Conservation (phyloP, 345 rosid genomes). For the Pugionium dolabratum region DNA sequence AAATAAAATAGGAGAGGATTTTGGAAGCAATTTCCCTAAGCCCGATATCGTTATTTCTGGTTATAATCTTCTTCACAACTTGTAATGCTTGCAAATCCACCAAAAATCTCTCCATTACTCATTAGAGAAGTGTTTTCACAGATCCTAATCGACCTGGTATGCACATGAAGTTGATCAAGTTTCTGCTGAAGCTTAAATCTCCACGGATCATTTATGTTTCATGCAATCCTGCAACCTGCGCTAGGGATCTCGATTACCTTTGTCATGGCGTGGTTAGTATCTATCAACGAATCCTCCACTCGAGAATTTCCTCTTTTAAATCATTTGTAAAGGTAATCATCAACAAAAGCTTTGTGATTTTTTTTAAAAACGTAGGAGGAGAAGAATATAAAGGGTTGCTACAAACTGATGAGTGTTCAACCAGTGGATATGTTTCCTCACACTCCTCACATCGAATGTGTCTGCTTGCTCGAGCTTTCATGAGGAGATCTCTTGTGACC, state of each 20-base stretch:
- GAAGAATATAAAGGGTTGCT: conserved; percentile 65
- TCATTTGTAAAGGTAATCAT: neutral
- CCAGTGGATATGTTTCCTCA: conserved; percentile 99
- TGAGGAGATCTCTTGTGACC: conserved; percentile 33
- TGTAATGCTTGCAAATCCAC: neutral
- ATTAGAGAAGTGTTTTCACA: conserved; percentile 41
- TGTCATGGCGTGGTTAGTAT: conserved; percentile 79
- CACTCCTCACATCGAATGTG: conserved; percentile 92
- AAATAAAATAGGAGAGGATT: conserved; percentile 80
- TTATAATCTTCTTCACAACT: conserved; percentile 37
- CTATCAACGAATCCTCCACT: neutral
- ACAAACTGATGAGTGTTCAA: conserved; percentile 67
- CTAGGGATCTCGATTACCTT: conserved; percentile 92
- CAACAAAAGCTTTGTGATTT: conserved; percentile 28
- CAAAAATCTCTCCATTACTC: neutral
- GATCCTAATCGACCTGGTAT: conserved; percentile 97
- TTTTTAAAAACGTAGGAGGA: conserved; percentile 51
- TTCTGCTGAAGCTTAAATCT: conserved; percentile 74
- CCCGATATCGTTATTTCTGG: conserved; percentile 90
- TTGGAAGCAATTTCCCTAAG: conserved; percentile 75
- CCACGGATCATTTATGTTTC: conserved; percentile 81
- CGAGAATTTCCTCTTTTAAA: neutral
- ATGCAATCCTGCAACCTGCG: conserved; percentile 93
- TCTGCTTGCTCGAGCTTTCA: conserved; percentile 74
- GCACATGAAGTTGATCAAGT: conserved; percentile 93